Percentiles rank a stretch among this genome's conserved stretches.
Conservation (phyloP, 2,329 filamentous ascomycete species). For the Diaporthe sp. region DNA sequence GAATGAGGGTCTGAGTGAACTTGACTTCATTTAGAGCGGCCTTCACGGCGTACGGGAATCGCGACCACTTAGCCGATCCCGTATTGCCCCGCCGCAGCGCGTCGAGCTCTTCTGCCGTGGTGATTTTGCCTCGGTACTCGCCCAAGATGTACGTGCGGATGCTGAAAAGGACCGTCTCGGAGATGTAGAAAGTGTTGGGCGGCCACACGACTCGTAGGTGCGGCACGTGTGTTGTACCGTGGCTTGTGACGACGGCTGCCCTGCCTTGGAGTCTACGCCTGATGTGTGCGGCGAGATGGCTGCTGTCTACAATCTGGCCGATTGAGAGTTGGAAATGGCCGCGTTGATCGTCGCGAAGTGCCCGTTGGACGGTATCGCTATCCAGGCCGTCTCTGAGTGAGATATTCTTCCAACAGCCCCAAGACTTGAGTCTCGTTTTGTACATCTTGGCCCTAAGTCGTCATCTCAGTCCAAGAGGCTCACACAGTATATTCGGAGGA, state of each 20-base stretch:
- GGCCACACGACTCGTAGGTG: background rate
- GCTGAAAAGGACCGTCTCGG: background rate
- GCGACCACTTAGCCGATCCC: background rate
- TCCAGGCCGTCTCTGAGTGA: background rate
- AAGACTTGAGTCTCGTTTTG: background rate
- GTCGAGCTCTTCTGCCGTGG: background rate
- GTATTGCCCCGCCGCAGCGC: background rate
- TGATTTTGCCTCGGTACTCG: background rate
- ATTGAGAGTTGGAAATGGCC: background rate
- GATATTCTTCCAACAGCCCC: conserved; percentile 3
- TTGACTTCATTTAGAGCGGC: background rate
- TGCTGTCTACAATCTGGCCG: background rate
- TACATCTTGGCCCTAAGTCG: background rate
- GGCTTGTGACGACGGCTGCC: background rate
- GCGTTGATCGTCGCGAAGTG: background rate
- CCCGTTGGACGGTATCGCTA: background rate
- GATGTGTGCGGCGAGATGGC: background rate
- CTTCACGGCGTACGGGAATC: conserved; percentile 7
- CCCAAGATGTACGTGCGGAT: background rate
- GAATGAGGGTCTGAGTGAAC: conserved; percentile 14
- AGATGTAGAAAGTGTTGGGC: background rate
- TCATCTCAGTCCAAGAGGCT: background rate
- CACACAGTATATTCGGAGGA: no score
- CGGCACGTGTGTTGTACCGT: background rate
- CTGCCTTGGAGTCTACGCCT: background rate